phyloP scores from a whole-genome alignment of 2,329 filamentous ascomycete genomes.

The Aaosphaeria pasadenensis region DNA sequence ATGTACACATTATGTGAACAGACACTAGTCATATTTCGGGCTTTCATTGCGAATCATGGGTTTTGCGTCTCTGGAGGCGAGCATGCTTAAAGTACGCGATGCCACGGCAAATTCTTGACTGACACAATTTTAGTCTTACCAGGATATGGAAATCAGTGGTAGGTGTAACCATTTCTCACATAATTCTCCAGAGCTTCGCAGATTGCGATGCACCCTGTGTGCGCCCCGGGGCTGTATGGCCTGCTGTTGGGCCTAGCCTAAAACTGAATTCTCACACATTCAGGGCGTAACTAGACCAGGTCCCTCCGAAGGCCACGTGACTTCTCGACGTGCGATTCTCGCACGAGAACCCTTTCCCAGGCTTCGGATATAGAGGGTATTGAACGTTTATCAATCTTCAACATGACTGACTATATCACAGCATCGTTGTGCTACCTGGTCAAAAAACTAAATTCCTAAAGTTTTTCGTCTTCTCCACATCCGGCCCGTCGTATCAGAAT shows the following conservation, averaged over 20 bases:
- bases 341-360: slow-evolving; percentile 4
- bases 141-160: not conserved
- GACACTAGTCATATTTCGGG: no score
- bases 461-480: no score
- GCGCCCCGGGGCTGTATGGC: slow-evolving; percentile 5
- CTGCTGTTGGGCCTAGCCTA: slow-evolving; percentile 4
- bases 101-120: no score
- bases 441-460: not conserved
- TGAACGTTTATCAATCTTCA: slow-evolving; percentile 2
- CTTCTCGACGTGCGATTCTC: not conserved
- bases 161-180: not conserved
- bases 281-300: slow-evolving; percentile 7
- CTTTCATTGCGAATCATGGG: no score
- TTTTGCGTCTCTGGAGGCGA: no score
- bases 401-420: not conserved
- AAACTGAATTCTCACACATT: not conserved
- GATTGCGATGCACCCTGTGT: not conserved
- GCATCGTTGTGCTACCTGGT: not conserved
- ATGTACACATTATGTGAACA: no score
- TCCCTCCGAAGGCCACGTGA: slow-evolving; percentile 8
- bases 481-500: not conserved
- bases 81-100: no score
- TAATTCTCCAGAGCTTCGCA: not conserved
- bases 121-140: no score
- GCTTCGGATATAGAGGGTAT: not conserved